Evolutionary conservation across 441 rosid species (phyloP).

Genomic region (Corymbia citriodora): DNA sequence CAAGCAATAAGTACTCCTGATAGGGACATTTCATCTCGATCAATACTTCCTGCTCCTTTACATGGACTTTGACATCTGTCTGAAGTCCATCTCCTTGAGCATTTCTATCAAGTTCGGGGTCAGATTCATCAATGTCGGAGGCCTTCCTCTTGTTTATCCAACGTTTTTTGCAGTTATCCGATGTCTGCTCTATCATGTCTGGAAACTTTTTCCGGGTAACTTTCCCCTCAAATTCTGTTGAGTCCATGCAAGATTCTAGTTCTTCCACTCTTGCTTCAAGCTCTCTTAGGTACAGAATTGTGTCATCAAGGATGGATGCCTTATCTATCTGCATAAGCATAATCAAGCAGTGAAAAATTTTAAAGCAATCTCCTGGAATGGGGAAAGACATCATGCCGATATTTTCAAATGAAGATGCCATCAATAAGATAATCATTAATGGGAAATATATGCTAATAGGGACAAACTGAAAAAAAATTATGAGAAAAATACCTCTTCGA

Average conservation of each 20-base stretch:
- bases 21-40: conserved; percentile 61
- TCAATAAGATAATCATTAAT: not conserved
- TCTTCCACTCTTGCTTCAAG: conserved; percentile 73
- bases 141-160: conserved; percentile 61
- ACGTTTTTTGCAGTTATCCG: conserved; percentile 56
- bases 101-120: conserved; percentile 11
- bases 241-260: conserved; percentile 67
- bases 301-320: conserved; percentile 51
- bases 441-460: not conserved
- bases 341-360: not conserved
- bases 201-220: conserved; percentile 27
- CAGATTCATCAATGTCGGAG: conserved; percentile 27
- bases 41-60: conserved; percentile 53
- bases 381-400: not conserved
- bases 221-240: conserved; percentile 34
- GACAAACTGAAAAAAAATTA: not conserved
- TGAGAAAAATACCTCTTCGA: conserved; percentile 39
- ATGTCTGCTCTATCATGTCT: conserved; percentile 50
- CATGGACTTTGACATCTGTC: conserved; percentile 46
- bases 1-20: conserved; percentile 60
- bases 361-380: not conserved
- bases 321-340: conserved; percentile 45
- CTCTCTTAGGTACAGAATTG: conserved; percentile 50
- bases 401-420: not conserved
- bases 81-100: conserved; percentile 15